Evolutionary conservation across 31 red algal genomes (phyloP).

Genomic region (Odonthalia washingtoniensis): DNA sequence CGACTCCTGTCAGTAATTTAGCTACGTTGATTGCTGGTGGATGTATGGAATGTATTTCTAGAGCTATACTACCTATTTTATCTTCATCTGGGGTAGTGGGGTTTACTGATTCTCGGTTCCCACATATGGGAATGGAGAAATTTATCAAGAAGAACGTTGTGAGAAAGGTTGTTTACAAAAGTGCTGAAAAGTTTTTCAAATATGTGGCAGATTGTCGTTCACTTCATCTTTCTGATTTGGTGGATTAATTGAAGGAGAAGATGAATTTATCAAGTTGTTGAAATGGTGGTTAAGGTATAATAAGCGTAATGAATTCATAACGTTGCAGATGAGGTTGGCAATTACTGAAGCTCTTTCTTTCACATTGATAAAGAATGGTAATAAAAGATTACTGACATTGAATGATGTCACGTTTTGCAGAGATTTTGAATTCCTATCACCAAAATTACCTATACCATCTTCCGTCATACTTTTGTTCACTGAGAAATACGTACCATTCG

Average conservation of each 20-base stretch:
- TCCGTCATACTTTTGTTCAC: slow-evolving; percentile 29
- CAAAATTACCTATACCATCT: slow-evolving; percentile 50
- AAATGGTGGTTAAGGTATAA: slow-evolving; percentile 65
- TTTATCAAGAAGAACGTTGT: slow-evolving; percentile 60
- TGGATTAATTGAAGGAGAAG: slow-evolving; percentile 20
- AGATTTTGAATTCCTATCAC: no score
- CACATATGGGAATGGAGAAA: slow-evolving; percentile 58
- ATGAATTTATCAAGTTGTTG: slow-evolving; percentile 43
- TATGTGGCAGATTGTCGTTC: slow-evolving; percentile 45
- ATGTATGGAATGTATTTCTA: slow-evolving; percentile 54
- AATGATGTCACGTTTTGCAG: no score
- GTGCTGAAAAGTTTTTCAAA: slow-evolving; percentile 53
- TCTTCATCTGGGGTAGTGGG: slow-evolving; percentile 56
- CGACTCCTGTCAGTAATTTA: slow-evolving; percentile 65
- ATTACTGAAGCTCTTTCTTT: no score
- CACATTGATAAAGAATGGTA: no score
- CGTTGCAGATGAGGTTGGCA: no score
- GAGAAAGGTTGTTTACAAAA: slow-evolving; percentile 51
- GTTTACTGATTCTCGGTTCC: slow-evolving; percentile 33
- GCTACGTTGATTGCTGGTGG: slow-evolving; percentile 55
- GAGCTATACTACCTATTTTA: slow-evolving; percentile 49
- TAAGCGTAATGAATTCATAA: no score
- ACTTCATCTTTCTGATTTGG: slow-evolving; percentile 39
- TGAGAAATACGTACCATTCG: slow-evolving; percentile 48
- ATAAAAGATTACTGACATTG: no score